phyloP scores from a whole-genome alignment of 2,329 filamentous ascomycete genomes.

The Venturia aucupariae region DNA sequence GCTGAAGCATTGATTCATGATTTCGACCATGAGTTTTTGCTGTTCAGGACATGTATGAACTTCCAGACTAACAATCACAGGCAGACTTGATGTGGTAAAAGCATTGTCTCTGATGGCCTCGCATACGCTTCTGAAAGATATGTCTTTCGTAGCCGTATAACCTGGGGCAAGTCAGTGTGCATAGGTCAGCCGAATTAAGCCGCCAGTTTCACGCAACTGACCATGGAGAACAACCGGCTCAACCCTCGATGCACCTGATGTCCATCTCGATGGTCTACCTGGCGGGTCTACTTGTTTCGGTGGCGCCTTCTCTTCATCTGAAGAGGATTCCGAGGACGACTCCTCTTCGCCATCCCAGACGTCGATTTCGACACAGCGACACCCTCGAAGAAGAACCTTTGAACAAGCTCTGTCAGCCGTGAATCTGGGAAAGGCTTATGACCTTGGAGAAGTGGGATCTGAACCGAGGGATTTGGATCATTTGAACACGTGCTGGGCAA shows the following conservation, averaged over 20 bases:
- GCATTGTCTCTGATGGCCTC: slow-evolving; percentile 68
- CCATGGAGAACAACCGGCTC: slow-evolving; percentile 82
- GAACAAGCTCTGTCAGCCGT: background rate
- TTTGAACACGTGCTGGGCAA: background rate
- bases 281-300: background rate
- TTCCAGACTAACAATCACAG: slow-evolving; percentile 86
- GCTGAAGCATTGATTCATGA: slow-evolving; percentile 85
- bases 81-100: slow-evolving; percentile 62
- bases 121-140: slow-evolving; percentile 81
- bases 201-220: slow-evolving; percentile 10
- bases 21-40: slow-evolving; percentile 85
- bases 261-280: slow-evolving; percentile 1
- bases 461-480: no score
- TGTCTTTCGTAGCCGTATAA: slow-evolving; percentile 76
- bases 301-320: slow-evolving; percentile 12
- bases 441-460: background rate
- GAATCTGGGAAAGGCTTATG: background rate
- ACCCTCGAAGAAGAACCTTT: slow-evolving; percentile 64
- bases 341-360: slow-evolving; percentile 70
- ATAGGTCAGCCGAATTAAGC: background rate
- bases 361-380: slow-evolving; percentile 88
- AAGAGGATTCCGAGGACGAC: slow-evolving; percentile 13
- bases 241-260: slow-evolving; percentile 24
- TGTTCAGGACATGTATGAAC: slow-evolving; percentile 76
- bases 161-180: slow-evolving; percentile 20